A percentile compares a stretch with the other conserved stretches of the same genome.
These are phyloP conservation scores for Epichloe typhina DNA, from an alignment of 2,329 filamentous ascomycete genomes.

Conservation along the genomic window DNA sequence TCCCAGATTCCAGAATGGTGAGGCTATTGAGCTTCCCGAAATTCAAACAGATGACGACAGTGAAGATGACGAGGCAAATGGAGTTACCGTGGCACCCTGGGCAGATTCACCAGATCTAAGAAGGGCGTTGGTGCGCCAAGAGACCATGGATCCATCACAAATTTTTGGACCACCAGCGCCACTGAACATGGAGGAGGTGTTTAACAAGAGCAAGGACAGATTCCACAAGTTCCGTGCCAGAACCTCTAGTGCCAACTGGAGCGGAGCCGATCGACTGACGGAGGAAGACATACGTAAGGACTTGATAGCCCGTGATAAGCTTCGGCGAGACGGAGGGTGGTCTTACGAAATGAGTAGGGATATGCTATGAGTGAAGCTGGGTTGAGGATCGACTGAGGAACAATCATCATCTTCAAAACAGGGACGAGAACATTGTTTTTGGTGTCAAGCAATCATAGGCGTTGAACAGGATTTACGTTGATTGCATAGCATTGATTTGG, in stretches of 20 bases:
- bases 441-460: not conserved
- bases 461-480: not conserved
- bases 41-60: conserved; percentile 93
- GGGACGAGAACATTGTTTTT: not conserved
- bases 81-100: conserved; percentile 57
- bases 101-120: conserved; percentile 77
- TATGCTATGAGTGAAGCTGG: conserved; percentile 20
- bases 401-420: not conserved
- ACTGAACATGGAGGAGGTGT: conserved; percentile 92
- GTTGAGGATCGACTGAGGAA: not conserved
- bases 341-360: conserved; percentile 48
- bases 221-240: conserved; percentile 80
- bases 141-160: conserved; percentile 67
- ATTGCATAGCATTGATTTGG: conserved; percentile 5
- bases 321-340: conserved; percentile 79
- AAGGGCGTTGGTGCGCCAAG: conserved; percentile 63
- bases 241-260: conserved; percentile 94
- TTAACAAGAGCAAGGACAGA: conserved; percentile 74
- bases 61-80: conserved; percentile 52
- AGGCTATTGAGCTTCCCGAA: conserved; percentile 83
- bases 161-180: conserved; percentile 85
- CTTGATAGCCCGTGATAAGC: conserved; percentile 61
- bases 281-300: conserved; percentile 79
- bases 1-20: conserved; percentile 76
- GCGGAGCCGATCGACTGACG: conserved; percentile 65